phyloP scores from a whole-genome alignment of 768 basidiomycete genomes.

The Termitomyces sp. region DNA sequence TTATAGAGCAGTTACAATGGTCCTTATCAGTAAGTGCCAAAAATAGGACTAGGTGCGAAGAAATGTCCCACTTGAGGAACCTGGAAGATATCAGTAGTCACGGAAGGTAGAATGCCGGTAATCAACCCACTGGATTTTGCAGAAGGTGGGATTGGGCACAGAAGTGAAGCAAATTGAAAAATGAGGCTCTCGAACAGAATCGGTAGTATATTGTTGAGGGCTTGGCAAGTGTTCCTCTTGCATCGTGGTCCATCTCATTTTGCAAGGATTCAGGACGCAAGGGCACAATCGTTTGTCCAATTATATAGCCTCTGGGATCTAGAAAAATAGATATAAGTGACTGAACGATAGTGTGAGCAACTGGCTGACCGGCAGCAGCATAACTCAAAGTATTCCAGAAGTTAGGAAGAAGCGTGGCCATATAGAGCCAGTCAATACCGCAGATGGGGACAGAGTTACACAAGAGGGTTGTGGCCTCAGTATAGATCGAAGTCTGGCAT shows the following conservation, averaged over 20 bases:
- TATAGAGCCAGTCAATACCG: slow-evolving; percentile 31
- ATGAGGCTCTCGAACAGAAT: neutral
- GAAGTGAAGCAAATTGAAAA: neutral
- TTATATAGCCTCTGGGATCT: slow-evolving; percentile 49
- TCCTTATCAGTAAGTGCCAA: neutral
- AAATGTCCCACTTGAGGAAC: neutral
- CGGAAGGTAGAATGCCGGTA: neutral
- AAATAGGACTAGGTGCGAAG: neutral
- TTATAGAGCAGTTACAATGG: neutral
- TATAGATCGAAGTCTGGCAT: slow-evolving; percentile 31
- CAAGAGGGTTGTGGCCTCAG: slow-evolving; percentile 29
- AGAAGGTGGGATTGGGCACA: neutral
- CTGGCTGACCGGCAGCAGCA: slow-evolving; percentile 29
- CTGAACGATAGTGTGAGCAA: neutral
- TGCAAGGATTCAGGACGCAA: neutral
- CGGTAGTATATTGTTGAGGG: neutral
- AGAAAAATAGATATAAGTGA: neutral
- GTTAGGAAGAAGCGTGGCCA: slow-evolving; percentile 40
- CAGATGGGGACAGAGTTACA: slow-evolving; percentile 20
- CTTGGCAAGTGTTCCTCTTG: neutral
- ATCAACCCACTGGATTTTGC: neutral
- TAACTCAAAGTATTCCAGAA: slow-evolving; percentile 47
- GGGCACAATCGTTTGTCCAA: slow-evolving; percentile 41
- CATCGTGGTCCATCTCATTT: neutral
- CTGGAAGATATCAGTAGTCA: neutral